phyloP scores from a whole-genome alignment of 1,284 basidiomycete genomes.

The Microbotryum lychnidis-dioicae region DNA sequence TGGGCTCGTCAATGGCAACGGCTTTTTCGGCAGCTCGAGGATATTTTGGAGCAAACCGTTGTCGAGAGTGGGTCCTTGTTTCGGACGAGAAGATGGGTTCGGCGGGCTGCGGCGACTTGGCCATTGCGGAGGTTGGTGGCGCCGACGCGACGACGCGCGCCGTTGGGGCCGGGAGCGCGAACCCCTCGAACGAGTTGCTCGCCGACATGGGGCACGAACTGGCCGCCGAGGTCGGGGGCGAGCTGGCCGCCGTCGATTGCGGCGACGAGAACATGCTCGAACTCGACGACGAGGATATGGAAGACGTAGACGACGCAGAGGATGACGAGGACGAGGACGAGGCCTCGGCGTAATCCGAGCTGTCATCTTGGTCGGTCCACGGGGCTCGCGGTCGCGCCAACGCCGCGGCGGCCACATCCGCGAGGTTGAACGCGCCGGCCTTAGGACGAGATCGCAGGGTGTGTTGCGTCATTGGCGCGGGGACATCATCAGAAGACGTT shows the following conservation, averaged over 20 bases:
- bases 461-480: too few species aligned
- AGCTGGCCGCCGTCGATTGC: too few species aligned
- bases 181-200: slow-evolving; percentile 9
- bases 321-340: slow-evolving; percentile 47
- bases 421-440: slow-evolving; percentile 18
- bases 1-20: background rate
- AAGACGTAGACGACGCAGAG: slow-evolving; percentile 41
- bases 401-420: slow-evolving; percentile 19
- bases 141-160: background rate
- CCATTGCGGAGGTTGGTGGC: background rate
- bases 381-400: slow-evolving; percentile 24
- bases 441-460: slow-evolving; percentile 3
- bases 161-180: slow-evolving; percentile 12
- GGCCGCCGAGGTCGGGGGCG: too few species aligned
- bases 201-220: too few species aligned
- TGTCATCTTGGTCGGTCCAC: slow-evolving; percentile 11
- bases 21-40: background rate
- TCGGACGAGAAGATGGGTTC: slow-evolving; percentile 3
- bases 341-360: slow-evolving; percentile 43
- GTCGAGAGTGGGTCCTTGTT: slow-evolving; percentile 5
- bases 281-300: slow-evolving; percentile 1
- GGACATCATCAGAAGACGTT: too few species aligned
- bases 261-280: too few species aligned
- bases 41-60: slow-evolving; percentile 3
- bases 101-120: background rate